These are phyloP conservation scores for Manihot esculenta DNA, from an alignment of 441 rosid species.

Conservation along the genomic window DNA sequence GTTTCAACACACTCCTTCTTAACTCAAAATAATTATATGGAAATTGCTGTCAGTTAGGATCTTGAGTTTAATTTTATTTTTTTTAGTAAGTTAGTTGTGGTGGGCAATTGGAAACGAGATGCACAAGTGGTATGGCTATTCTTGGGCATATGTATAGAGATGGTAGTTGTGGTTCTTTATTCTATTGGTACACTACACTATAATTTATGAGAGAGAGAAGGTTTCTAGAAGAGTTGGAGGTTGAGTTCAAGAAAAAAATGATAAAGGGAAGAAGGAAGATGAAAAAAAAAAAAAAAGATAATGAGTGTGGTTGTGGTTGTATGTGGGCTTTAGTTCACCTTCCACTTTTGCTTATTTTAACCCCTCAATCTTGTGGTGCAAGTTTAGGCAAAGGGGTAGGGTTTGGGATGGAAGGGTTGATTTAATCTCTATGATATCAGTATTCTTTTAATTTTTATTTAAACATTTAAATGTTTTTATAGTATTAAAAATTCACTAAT, in stretches of 20 bases:
- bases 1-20: no score
- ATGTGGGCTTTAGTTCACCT: constrained; percentile 72
- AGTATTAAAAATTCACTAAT: no score
- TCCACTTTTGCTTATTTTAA: constrained; percentile 35
- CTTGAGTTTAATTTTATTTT: no score
- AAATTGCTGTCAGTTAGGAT: no score
- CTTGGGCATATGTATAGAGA: constrained; percentile 28
- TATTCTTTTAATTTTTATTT: no score
- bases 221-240: constrained; percentile 64
- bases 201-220: constrained; percentile 25
- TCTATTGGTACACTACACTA: constrained; percentile 41
- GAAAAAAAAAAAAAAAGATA: not conserved
- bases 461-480: no score
- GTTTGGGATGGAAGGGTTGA: constrained; percentile 30
- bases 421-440: no score
- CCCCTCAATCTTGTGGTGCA: constrained; percentile 44
- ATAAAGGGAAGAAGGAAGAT: constrained; percentile 27
- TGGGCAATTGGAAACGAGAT: constrained; percentile 27
- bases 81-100: constrained; percentile 26
- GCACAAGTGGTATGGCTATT: constrained; percentile 31
- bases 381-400: constrained; percentile 42
- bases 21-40: no score
- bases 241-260: constrained; percentile 31
- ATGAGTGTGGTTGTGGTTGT: constrained; percentile 39
- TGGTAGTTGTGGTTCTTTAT: constrained; percentile 53